Percentiles rank a stretch among this genome's conserved stretches.
These are phyloP conservation scores for Grigorovia transvaalensis DNA, from an alignment of 805 yeast genomes.

Conservation along the genomic window DNA sequence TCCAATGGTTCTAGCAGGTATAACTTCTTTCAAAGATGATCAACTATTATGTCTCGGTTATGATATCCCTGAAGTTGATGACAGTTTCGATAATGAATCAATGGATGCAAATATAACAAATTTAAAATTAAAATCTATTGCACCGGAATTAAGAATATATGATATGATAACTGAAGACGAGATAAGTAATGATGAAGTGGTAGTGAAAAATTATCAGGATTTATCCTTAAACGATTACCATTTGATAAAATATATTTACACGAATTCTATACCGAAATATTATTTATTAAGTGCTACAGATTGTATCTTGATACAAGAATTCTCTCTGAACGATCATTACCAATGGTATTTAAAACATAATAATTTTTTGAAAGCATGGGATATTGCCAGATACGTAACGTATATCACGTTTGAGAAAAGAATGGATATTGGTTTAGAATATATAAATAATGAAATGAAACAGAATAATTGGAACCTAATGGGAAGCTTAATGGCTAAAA, in stretches of 20 bases:
- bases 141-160: slow-evolving; percentile 69
- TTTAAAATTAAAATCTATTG: slow-evolving; percentile 26
- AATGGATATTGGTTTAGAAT: slow-evolving; percentile 49
- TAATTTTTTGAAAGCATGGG: slow-evolving; percentile 64
- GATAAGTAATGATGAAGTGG: slow-evolving; percentile 67
- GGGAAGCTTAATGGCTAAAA: slow-evolving; percentile 29
- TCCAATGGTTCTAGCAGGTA: slow-evolving; percentile 55
- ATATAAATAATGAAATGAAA: slow-evolving; percentile 32
- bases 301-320: slow-evolving; percentile 63
- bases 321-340: slow-evolving; percentile 58
- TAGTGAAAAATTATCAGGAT: slow-evolving; percentile 43
- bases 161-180: slow-evolving; percentile 61
- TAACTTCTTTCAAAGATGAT: slow-evolving; percentile 66
- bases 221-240: slow-evolving; percentile 76
- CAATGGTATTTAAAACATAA: slow-evolving; percentile 58
- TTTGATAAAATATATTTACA: slow-evolving; percentile 39
- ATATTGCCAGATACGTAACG: slow-evolving; percentile 51
- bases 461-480: slow-evolving; percentile 47
- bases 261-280: slow-evolving; percentile 34
- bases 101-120: not conserved
- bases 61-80: slow-evolving; percentile 6
- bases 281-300: slow-evolving; percentile 73
- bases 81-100: not conserved
- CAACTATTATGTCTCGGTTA: slow-evolving; percentile 38
- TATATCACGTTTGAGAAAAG: slow-evolving; percentile 42